These are phyloP conservation scores for Arachis stenosperma DNA, from an alignment of 306 rosid species.

Conservation along the genomic window DNA sequence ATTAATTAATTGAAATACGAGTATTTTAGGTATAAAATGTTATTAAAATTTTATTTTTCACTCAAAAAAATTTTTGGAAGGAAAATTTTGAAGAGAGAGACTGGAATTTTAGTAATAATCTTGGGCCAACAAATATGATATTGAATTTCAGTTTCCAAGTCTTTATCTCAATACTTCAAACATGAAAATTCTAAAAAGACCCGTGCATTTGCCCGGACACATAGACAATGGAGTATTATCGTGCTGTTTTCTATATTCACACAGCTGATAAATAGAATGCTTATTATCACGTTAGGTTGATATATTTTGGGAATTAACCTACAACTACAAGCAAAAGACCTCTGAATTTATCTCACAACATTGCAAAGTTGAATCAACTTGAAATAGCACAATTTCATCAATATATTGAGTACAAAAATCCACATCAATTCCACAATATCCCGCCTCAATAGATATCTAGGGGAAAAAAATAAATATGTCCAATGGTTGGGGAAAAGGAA, in stretches of 20 bases:
- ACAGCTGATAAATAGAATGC: background rate
- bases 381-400: slow-evolving; percentile 24
- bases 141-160: too few relatives aligned
- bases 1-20: too few relatives aligned
- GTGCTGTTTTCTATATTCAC: background rate
- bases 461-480: slow-evolving; percentile 32
- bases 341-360: background rate
- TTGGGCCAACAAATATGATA: too few relatives aligned
- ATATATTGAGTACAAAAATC: slow-evolving; percentile 14
- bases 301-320: background rate
- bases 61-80: too few relatives aligned
- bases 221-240: background rate
- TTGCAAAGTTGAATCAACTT: background rate
- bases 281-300: background rate
- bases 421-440: slow-evolving; percentile 37
- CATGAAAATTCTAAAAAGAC: too few relatives aligned
- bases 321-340: too few relatives aligned
- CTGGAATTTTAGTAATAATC: too few relatives aligned
- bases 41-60: too few relatives aligned
- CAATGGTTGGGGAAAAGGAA: slow-evolving; percentile 41
- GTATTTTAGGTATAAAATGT: too few relatives aligned
- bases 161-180: too few relatives aligned
- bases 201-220: background rate
- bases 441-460: slow-evolving; percentile 43
- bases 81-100: too few relatives aligned